Evolutionary conservation across 345 rosid species (phyloP), one percentile per base, ranked within the genome.

Genomic region (Turnera subulata): DNA sequence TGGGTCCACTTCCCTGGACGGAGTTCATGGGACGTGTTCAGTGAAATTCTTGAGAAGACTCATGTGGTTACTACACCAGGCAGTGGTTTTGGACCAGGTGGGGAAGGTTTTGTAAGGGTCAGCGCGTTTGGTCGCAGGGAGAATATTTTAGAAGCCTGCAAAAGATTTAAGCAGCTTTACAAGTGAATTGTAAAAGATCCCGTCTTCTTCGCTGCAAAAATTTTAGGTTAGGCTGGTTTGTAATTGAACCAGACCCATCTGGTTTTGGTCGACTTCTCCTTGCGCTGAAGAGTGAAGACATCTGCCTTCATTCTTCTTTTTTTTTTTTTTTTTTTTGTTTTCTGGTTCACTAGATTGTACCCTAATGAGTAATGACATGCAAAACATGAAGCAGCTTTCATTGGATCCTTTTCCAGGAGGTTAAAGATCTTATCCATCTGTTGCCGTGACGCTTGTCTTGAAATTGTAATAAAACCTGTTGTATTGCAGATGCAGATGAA

Each of bases 1-100:
- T 93, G 99, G 99, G 84, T 89, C 29, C 94, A 93, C 49, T 86
- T 93, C 73, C 99, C 99, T 25, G 94, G 96, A n/a, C 80, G 65
- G 14, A 89, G 83, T 87, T 93, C 99, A 40, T 93, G 96, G 99
- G 97, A 93, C 56, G 91, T 93, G 55, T 93, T 93, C 56, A 73
- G 78, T 1, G 97, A 92, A 82, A 86, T 92, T 58, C 83, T 92
- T 1, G 93, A 84, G 78, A 89, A 84, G 77, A 89, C 95, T 25
- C 97, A 89, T 18, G 90, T 89, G 50, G 95, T 92, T n/a, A 92
- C 93, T 8, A 89, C 96, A 15, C 93, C 89, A 0, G 98, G 97
- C 46, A 86, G 96, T 51, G 98, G 98, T 16, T 92, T 92, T 56
- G 99, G 99, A 70, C 97, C 99, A 22, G 89, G 81, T 11, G 99